These are phyloP conservation scores for Shiraia bambusicola DNA, from an alignment of 2,329 filamentous ascomycete genomes.

Conservation along the genomic window DNA sequence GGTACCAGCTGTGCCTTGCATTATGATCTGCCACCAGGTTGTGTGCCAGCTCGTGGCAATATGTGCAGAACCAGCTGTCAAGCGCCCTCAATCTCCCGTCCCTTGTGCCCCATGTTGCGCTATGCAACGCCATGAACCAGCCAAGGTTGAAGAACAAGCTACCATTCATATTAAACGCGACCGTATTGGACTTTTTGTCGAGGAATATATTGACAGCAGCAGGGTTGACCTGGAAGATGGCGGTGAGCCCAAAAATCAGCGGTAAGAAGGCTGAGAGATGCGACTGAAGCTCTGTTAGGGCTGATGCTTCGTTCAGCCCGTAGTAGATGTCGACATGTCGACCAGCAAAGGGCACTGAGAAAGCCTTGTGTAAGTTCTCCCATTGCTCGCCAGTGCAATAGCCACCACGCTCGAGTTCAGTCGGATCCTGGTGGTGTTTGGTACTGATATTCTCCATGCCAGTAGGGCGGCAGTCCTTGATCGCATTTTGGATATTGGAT, in stretches of 20 bases:
- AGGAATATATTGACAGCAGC: constrained; percentile 82
- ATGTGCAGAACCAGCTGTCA: constrained; percentile 91
- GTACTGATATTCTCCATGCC: constrained; percentile 36
- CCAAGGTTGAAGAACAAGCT: constrained; percentile 92
- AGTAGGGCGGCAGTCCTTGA: constrained; percentile 40
- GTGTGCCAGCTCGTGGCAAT: constrained; percentile 94
- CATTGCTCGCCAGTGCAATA: constrained; percentile 43
- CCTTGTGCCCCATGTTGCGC: constrained; percentile 20
- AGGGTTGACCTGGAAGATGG: constrained; percentile 65
- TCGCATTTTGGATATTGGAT: constrained; percentile 41
- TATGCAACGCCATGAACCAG: constrained; percentile 80
- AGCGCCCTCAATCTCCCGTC: constrained; percentile 48
- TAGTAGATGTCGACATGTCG: constrained; percentile 42
- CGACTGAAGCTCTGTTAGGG: constrained; percentile 28
- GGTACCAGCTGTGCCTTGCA: constrained; percentile 42
- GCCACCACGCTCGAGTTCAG: constrained; percentile 40
- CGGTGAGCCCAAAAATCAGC: constrained; percentile 37
- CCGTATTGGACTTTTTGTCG: constrained; percentile 74
- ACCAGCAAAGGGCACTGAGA: constrained; percentile 36
- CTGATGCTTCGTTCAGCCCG: constrained; percentile 30
- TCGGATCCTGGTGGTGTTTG: constrained; percentile 41
- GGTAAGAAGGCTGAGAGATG: constrained; percentile 35
- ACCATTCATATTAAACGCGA: constrained; percentile 87
- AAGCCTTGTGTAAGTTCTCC: constrained; percentile 42
- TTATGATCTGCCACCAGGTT: constrained; percentile 78